These are phyloP conservation scores for Xylaria sp. DNA, from an alignment of 2,329 filamentous ascomycete species.

Conservation along the genomic window DNA sequence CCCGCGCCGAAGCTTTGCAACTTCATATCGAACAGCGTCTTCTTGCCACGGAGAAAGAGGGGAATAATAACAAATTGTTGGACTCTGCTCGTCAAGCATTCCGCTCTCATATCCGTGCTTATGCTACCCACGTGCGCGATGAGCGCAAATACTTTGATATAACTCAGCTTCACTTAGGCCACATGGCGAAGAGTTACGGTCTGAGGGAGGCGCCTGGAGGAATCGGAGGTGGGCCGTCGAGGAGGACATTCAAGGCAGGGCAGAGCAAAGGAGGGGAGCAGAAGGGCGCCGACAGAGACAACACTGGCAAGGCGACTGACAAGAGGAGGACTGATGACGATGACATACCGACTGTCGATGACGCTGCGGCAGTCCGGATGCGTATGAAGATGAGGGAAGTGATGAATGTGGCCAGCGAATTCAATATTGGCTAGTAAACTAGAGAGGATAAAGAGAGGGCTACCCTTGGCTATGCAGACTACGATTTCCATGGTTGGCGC, in stretches of 20 bases:
- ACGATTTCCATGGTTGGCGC: neutral
- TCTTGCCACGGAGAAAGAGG: constrained; percentile 53
- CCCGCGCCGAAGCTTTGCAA: constrained; percentile 66
- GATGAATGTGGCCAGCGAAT: constrained; percentile 70
- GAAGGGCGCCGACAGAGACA: constrained; percentile 45
- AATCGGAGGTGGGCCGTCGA: constrained; percentile 72
- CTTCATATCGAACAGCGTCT: constrained; percentile 70
- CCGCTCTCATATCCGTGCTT: constrained; percentile 92
- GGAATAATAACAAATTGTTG: constrained; percentile 65
- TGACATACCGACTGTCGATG: constrained; percentile 59
- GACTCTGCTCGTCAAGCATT: constrained; percentile 87
- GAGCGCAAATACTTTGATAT: constrained; percentile 93
- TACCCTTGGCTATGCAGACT: neutral
- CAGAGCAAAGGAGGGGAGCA: constrained; percentile 50
- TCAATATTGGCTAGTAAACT: constrained; percentile 68
- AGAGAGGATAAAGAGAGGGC: constrained; percentile 52
- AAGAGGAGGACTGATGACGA: constrained; percentile 51
- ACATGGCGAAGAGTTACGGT: constrained; percentile 93
- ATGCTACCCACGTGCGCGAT: constrained; percentile 89
- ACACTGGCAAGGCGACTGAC: constrained; percentile 38
- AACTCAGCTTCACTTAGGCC: constrained; percentile 88
- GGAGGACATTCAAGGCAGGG: constrained; percentile 54
- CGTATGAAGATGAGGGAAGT: constrained; percentile 70
- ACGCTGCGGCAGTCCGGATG: constrained; percentile 72
- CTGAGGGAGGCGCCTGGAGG: constrained; percentile 88